A percentile compares a stretch with the other conserved stretches of the same genome.
Evolutionary conservation across 2,329 filamentous ascomycete species (phyloP).

Genomic region (Pseudogymnoascus sp.): DNA sequence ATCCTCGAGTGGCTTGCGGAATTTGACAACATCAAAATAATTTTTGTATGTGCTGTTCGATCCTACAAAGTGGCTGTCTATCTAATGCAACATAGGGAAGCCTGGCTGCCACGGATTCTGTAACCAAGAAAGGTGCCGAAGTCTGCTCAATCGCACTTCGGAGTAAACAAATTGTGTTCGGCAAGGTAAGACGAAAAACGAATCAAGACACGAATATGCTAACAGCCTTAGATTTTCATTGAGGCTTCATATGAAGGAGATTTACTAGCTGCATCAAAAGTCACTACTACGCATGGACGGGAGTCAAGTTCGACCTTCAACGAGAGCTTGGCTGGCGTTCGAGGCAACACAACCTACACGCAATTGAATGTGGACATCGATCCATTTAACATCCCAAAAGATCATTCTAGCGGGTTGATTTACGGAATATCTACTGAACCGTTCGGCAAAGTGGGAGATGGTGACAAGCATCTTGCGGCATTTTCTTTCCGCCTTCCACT

Average conservation of each 20-base stretch:
- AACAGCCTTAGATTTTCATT: background rate
- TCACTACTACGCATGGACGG: conserved; percentile 19
- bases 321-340: conserved; percentile 17
- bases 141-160: background rate
- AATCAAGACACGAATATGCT: background rate
- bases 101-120: background rate
- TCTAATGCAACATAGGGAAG: background rate
- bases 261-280: background rate
- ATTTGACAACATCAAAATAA: background rate
- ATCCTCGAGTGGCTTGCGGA: background rate
- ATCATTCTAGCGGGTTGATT: background rate
- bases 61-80: background rate
- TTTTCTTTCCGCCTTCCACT: conserved; percentile 19
- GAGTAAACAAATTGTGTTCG: background rate
- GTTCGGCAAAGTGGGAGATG: conserved; percentile 6
- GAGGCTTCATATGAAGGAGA: background rate
- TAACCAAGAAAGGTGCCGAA: background rate
- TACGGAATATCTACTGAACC: background rate
- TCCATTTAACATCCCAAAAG: background rate
- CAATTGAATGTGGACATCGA: background rate
- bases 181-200: background rate
- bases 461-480: conserved; percentile 17
- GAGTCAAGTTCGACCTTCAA: conserved; percentile 13
- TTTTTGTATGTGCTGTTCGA: background rate
- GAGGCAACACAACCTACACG: conserved; percentile 14